A percentile compares a stretch with the other conserved stretches of the same genome.
phyloP scores from a whole-genome alignment of 768 basidiomycete genomes.

The Lentinus tigrinus region DNA sequence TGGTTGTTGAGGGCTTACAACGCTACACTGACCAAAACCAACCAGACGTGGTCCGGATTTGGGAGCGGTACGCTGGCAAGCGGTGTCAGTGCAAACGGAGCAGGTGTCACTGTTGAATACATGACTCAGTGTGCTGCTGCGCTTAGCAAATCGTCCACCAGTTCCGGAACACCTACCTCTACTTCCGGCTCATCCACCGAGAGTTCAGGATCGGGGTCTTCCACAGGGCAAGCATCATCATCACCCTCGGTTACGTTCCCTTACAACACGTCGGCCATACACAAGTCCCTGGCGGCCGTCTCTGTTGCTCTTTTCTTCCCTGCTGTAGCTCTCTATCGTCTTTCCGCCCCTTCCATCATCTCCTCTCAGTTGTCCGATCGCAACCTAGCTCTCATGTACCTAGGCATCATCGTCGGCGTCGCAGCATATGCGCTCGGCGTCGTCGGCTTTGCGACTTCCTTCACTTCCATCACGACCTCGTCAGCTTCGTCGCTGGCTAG shows the following conservation, averaged over 20 bases:
- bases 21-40: constrained; percentile 54
- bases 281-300: constrained; percentile 48
- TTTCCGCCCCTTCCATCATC: constrained; percentile 39
- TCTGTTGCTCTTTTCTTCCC: constrained; percentile 47
- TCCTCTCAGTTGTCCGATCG: constrained; percentile 20
- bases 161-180: constrained; percentile 2
- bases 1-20: constrained; percentile 79
- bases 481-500: constrained; percentile 26
- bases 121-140: constrained; percentile 57
- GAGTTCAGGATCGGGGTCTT: not conserved
- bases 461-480: constrained; percentile 50
- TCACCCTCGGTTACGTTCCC: constrained; percentile 3
- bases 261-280: constrained; percentile 43
- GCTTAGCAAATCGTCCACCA: constrained; percentile 18
- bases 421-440: constrained; percentile 60
- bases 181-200: not conserved
- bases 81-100: constrained; percentile 63
- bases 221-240: not conserved
- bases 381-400: constrained; percentile 29
- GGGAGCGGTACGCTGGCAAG: constrained; percentile 61
- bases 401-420: constrained; percentile 40
- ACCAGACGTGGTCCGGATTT: constrained; percentile 60
- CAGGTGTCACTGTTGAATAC: constrained; percentile 63
- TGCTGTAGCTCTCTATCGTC: constrained; percentile 40
- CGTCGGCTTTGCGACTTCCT: constrained; percentile 59